Evolutionary conservation across 176 grass and related monocot species (phyloP), one percentile per base, ranked within the genome.

Genomic region (Oryza glaberrima): DNA sequence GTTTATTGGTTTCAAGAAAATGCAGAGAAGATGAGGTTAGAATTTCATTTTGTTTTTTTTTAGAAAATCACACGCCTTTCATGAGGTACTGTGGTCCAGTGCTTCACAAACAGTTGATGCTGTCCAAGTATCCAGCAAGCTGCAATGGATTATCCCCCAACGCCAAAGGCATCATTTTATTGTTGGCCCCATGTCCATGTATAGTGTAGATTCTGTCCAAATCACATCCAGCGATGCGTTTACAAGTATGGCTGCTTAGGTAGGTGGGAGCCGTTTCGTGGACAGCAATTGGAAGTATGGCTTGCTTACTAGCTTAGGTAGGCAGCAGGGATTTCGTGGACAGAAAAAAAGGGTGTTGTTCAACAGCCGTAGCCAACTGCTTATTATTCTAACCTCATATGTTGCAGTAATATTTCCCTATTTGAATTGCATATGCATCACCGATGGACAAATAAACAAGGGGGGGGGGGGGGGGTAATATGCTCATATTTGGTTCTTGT

Each of bases 41-140:
- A 41, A 41, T 41, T 41, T 41, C 40, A 1, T 41, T 41, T 41
- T 38, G 36, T 41, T 41, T 41, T 41, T 41, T 8, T 41, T 41
- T 41, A 8, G 16, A 51, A 34, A 82, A 66, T 81, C 22, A 25
- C 88, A 81, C 10, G 88, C 78, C 83, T 77, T 77, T 72, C 12
- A 19, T 11, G 67, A 60, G 41, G 54, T 36, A 43, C 30, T 34
- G 77, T 71, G 54, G 22, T 71, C 72, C 3, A 20, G 16, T 35
- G 46, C 51, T 58, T 46, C 51, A 56, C 19, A 70, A 71, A 54
- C 61, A 41, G 60, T 9, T 67, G 40, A 86, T 48, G 69, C 83
- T 41, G 65, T 81, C 77, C 58, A 63, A 63, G 58, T 23, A 63
- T 63, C 58, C 77, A 77, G 43, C 69, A 81, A 85, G 52, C 54